A percentile compares a stretch with the other conserved stretches of the same genome.
Evolutionary conservation across 768 basidiomycete genomes (phyloP).

Genomic region (Favolaschia claudopus): DNA sequence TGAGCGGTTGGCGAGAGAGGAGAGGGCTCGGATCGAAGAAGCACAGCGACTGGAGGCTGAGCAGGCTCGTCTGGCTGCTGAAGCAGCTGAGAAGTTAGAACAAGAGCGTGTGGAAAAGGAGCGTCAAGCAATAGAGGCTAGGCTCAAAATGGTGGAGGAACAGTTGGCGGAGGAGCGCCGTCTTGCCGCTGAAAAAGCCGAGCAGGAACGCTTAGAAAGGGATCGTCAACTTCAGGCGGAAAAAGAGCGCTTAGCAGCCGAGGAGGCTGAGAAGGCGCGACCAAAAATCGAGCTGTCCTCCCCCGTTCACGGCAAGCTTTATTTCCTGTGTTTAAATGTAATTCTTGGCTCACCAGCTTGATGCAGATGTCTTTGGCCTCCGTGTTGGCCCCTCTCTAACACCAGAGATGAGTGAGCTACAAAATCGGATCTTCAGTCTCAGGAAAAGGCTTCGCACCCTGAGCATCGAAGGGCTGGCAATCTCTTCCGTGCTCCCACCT

Average conservation of each 20-base stretch:
- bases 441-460: constrained; percentile 70
- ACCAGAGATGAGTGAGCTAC: constrained; percentile 52
- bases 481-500: constrained; percentile 59
- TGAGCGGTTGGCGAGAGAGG: constrained; percentile 5
- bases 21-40: constrained; percentile 11
- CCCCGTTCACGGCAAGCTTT: constrained; percentile 16
- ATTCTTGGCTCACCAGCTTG: not conserved
- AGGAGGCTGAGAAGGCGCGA: constrained; percentile 26
- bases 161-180: constrained; percentile 3
- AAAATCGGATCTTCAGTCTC: constrained; percentile 57
- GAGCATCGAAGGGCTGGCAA: constrained; percentile 60
- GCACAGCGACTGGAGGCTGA: constrained; percentile 14
- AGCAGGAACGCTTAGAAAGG: constrained; percentile 13
- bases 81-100: constrained; percentile 16
- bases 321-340: not conserved
- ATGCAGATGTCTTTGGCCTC: constrained; percentile 67
- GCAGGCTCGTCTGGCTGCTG: constrained; percentile 10
- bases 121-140: too few species aligned
- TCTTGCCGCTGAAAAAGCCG: constrained; percentile 18
- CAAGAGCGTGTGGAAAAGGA: not conserved
- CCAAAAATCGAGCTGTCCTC: constrained; percentile 7
- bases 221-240: constrained; percentile 19
- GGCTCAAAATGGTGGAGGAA: constrained; percentile 12
- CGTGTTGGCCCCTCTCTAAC: constrained; percentile 47
- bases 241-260: constrained; percentile 10